Evolutionary conservation across 169 alveolate species (phyloP).

Genomic region (Plasmodium vivax): DNA sequence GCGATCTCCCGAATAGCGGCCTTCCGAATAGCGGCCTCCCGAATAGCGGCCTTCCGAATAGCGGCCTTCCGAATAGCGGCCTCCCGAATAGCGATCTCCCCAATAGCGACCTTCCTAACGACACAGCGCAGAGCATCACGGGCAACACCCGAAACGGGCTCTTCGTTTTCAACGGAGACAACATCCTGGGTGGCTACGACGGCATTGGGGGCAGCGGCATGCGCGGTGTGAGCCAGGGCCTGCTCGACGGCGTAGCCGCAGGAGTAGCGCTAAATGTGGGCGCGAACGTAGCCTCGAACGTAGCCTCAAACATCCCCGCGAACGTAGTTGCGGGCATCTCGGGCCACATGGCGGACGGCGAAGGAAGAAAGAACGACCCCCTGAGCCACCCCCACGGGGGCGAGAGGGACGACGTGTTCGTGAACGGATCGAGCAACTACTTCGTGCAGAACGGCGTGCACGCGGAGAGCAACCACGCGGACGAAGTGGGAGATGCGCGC

Average conservation of each 20-base stretch:
- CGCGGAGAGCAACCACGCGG: constrained; percentile 21
- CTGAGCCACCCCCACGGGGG: background rate
- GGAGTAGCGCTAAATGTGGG: background rate
- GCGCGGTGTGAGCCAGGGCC: background rate
- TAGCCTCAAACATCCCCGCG: background rate
- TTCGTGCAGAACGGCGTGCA: constrained; percentile 37
- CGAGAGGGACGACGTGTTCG: background rate
- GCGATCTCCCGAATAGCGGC: background rate
- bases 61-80: background rate
- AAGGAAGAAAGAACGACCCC: background rate
- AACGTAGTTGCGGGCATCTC: background rate
- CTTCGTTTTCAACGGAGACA: background rate
- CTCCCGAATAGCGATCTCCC: background rate
- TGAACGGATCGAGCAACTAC: constrained; percentile 20
- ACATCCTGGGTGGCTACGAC: background rate
- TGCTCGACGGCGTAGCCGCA: background rate
- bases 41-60: background rate
- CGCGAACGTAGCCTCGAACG: background rate
- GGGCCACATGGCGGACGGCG: background rate
- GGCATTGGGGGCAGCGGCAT: background rate
- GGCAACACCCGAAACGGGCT: background rate
- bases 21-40: background rate
- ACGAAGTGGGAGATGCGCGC: background rate
- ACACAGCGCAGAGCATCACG: background rate
- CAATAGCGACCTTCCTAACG: background rate